Base-by-base conservation (phyloP, 768 basidiomycete genomes). In the Podaxis sp. region DNA sequence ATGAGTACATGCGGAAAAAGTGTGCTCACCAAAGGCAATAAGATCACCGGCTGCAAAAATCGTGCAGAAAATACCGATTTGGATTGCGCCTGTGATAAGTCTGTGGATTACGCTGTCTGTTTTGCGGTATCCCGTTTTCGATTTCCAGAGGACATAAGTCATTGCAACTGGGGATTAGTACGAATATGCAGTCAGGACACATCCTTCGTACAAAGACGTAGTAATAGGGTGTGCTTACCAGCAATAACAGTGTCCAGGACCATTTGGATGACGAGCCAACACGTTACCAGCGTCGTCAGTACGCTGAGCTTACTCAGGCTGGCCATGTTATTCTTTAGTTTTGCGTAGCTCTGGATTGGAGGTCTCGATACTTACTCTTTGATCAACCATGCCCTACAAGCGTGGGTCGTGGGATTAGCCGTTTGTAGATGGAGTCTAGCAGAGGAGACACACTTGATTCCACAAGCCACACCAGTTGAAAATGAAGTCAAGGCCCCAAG, bases 61-160 rank as follows among this genome's bases (percentile, higher is more conserved):
- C 0, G 80, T 79, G 7, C 78, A 80, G 64, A 84, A 84, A 5
- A 82, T 65, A 52, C 84, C 83, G 3, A 83, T 84, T 63, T 84
- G 83, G 36, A 84, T 71, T 5, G 83, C 82, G 30, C 83, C 82
- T 56, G 80, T 79, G 65, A 84, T 84, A 2, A 84, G 72, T 39
- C 81, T 79, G 61, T 82, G 82, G 67, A 84, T 79, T 56, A 84
- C 75, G 0, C 75, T 80, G 66, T 86, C 83, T 7, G 80, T 85
- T 65, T 72, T 77, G 11, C 73, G 72, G 70, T 83, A 82, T n/a
- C 85, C 84, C 13, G 84, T 85, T 56, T 57, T 56, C 9, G 54
- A 56, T 22, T 38, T 56, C 54, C 54, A 56, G 38, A 56, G 33
- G 11, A 40, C 38, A 39, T 56, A 56, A 19, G 39, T 24, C 54